Base-by-base conservation (phyloP, 192 early-diverging fungal species). In the Backusella westeae region DNA sequence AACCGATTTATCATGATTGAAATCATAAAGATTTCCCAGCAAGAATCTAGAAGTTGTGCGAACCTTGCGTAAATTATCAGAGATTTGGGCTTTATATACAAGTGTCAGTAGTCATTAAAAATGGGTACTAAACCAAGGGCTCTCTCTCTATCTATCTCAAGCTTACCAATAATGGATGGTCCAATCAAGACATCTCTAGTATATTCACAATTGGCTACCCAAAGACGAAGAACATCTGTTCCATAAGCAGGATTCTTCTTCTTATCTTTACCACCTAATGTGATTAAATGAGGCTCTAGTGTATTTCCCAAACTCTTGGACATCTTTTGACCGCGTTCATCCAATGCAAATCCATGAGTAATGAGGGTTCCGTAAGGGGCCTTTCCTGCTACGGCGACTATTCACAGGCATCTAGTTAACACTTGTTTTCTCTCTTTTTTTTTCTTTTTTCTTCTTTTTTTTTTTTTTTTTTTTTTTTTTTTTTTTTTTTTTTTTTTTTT, bases 271-370 rank as follows among this genome's bases (percentile, higher is more conserved):
- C 93, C 93, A 41, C 94, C 94, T 34, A 88, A 46, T 42, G 91
- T 91, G 36, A 96, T 87, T 19, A 77, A 49, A 35, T 80, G 77
- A 5, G 94, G 93, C 6, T 87, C 90, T 8, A 96, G 78, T 17
- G 88, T 89, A 77, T 96, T 96, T 34, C 94, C 94, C 42, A 94
- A 68, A 21, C 91, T 92, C 82, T 96, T 96, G 77, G 92, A 91
- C 93, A 94, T 94, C 75, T 96, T 96, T 71, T 87, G 87, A 3
- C 93, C 92, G 26, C 90, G 80, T 72, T 90, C 91, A 81, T 96
- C 94, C 71, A 94, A 81, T 42, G 92, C 84, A 78, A 96, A 94
- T n/a, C 93, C 94, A 73, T 96, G 94, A 0, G 93, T 94, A 69
- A 95, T 81, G 53, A 96, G 74, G 3, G 86, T 86, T 7, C 81